Evolutionary conservation across 164 flowering plant species (phyloP), one percentile per base, ranked within the genome.

Genomic region (Berberis vulgaris): DNA sequence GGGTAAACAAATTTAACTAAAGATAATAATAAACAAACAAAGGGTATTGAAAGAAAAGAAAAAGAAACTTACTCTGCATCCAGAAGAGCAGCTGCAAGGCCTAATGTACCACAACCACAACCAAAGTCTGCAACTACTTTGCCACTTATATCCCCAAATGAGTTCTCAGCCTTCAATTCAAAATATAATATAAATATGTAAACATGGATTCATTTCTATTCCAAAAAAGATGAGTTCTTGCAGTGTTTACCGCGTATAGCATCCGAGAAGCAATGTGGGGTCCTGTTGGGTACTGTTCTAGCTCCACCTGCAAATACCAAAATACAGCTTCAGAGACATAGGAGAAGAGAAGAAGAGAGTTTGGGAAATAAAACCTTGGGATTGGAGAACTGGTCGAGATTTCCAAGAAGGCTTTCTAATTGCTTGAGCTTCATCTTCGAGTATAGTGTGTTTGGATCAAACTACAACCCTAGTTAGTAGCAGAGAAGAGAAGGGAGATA

Each of bases 41-140:
- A 12, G 11, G 4, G 26, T 26, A 26, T 26, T 26, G 26, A 26
- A 26, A 26, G 26, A 26, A 26, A 26, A 56, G 55, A n/a, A 40
- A 7, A 57, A 13, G 54, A 5, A 1, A 86, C 96, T 81, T 65
- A 91, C 97, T 84, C 86, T 42, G 97, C 97, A 71, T 71, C 97
- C 79, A 95, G 74, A 38, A 95, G 83, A 67, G 91, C 81, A 77
- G 88, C 91, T 38, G 96, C 99, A 62, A 86, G 62, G 52, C 93
- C 91, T 59, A 94, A 75, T 26, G 97, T 91, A 65, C 99, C 99
- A 76, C 99, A 94, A 54, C 99, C 99, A 72, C 97, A 94, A 7
- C 99, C 99, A 68, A 91, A 86, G 76, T 91, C 99, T 42, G 97
- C 99, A 41, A 94, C 99, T 10, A 89, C 85, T 70, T 85, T 94